These are phyloP conservation scores for Suhomyces atakaporum DNA, from an alignment of 1,139 yeast genomes.

Conservation along the genomic window DNA sequence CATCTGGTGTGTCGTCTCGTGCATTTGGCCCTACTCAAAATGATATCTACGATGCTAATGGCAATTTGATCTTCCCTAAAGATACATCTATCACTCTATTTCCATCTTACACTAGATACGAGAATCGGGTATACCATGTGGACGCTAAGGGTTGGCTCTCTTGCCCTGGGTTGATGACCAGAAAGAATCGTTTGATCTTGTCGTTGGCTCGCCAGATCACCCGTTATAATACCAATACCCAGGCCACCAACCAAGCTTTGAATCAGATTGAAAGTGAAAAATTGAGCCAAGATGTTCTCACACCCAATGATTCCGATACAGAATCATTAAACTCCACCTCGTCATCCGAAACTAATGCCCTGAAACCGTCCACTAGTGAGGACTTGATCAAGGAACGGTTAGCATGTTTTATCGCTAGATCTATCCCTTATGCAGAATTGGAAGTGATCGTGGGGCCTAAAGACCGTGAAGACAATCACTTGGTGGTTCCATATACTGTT, in stretches of 20 bases:
- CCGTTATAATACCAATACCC: conserved; percentile 35
- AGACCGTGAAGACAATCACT: conserved; percentile 22
- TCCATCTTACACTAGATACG: conserved; percentile 62
- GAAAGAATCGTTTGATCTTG: conserved; percentile 69
- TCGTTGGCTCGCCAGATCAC: conserved; percentile 73
- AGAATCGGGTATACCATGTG: conserved; percentile 44
- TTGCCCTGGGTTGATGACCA: conserved; percentile 67
- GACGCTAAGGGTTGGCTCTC: conserved; percentile 75
- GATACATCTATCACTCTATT: conserved; percentile 48
- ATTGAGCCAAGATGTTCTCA: conserved; percentile 31
- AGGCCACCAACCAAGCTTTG: conserved; percentile 27
- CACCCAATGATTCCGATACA: conserved; percentile 12
- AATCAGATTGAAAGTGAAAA: conserved; percentile 32
- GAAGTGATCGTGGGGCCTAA: conserved; percentile 52
- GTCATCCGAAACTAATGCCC: conserved; percentile 3
- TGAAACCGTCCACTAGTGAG: conserved; percentile 22
- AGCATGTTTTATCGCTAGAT: conserved; percentile 59
- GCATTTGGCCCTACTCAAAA: conserved; percentile 27
- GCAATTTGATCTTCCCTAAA: conserved; percentile 37
- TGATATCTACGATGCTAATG: conserved; percentile 36
- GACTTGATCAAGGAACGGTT: conserved; percentile 55
- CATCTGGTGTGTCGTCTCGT: conserved; percentile 46
- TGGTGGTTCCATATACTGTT: conserved; percentile 27
- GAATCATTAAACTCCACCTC: conserved; percentile 14
- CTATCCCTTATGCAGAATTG: conserved; percentile 56